A percentile compares a stretch with the other conserved stretches of the same genome.
Evolutionary conservation across 1,284 basidiomycete genomes (phyloP).

Genomic region (Ustilago curta): DNA sequence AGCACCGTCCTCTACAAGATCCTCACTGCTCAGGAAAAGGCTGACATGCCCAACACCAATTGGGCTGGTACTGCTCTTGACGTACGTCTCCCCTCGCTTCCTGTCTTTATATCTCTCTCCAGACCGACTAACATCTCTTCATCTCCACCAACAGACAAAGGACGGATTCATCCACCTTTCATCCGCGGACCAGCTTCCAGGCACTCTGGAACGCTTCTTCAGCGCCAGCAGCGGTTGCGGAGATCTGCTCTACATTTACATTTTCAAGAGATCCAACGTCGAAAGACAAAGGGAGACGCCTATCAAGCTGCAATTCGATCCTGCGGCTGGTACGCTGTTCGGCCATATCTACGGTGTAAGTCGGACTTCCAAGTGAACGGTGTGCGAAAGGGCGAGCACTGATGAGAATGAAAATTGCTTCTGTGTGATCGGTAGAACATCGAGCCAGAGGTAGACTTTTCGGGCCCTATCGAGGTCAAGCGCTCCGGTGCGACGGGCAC

Average conservation of each 20-base stretch:
- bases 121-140: neutral
- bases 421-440: constrained; percentile 23
- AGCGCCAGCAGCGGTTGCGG: constrained; percentile 42
- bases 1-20: constrained; percentile 64
- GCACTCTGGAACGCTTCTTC: constrained; percentile 59
- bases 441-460: constrained; percentile 46
- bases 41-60: constrained; percentile 31
- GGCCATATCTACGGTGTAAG: constrained; percentile 59
- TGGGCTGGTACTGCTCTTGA: constrained; percentile 61
- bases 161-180: constrained; percentile 65
- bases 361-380: neutral
- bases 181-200: constrained; percentile 53
- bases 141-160: constrained; percentile 30
- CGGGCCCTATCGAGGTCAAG: constrained; percentile 39
- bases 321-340: constrained; percentile 47
- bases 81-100: constrained; percentile 28
- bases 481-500: constrained; percentile 26
- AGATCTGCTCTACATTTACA: constrained; percentile 43
- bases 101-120: neutral
- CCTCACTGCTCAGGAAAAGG: constrained; percentile 54
- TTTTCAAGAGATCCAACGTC: constrained; percentile 38
- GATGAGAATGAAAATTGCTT: neutral
- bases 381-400: neutral
- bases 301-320: constrained; percentile 56
- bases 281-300: constrained; percentile 30